Percentiles rank a stretch among this genome's conserved stretches.
Evolutionary conservation across 495 filamentous ascomycete genomes (phyloP).

Genomic region (Penicillium diatomitis): DNA sequence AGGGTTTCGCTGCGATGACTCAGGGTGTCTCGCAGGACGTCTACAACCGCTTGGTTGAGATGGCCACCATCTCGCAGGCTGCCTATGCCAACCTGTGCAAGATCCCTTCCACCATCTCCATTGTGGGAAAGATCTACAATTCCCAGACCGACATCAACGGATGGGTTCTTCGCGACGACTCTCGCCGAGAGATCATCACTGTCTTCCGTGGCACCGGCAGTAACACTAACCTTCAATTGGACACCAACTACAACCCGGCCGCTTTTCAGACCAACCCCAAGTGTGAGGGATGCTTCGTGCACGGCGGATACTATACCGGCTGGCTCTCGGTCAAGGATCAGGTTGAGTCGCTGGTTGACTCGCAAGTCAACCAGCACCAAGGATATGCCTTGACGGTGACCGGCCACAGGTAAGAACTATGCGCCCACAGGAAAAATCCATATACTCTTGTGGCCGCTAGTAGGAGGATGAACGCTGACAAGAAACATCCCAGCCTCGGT

Average conservation of each 20-base stretch:
- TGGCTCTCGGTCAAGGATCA: conserved; percentile 6
- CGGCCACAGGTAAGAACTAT: conserved; percentile 1
- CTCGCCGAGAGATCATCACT: conserved; percentile 1
- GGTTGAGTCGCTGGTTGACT: conserved; percentile 2
- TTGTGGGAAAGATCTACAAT: conserved; percentile 3
- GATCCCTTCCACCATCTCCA: conserved; percentile 1
- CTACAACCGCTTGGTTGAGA: conserved; percentile 2
- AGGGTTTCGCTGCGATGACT: background rate
- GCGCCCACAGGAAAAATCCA: background rate
- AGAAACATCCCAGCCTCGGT: background rate
- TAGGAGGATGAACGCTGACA: background rate
- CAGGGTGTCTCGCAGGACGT: conserved; percentile 1
- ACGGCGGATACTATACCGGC: conserved; percentile 6
- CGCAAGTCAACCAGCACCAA: background rate
- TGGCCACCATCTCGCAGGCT: conserved; percentile 4
- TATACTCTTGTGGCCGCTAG: background rate
- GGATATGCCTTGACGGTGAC: conserved; percentile 4
- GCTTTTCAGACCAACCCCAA: conserved; percentile 2
- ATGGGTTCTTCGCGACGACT: conserved; percentile 5
- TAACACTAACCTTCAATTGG: conserved; percentile 1
- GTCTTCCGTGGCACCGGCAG: conserved; percentile 5
- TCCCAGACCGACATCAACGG: conserved; percentile 5
- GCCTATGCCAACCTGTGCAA: conserved; percentile 4
- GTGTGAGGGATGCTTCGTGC: conserved; percentile 1
- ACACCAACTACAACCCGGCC: conserved; percentile 4